These are phyloP conservation scores for Sphagnum tenellum DNA, from an alignment of 225 moss, liverwort and hornwort species.

Conservation along the genomic window DNA sequence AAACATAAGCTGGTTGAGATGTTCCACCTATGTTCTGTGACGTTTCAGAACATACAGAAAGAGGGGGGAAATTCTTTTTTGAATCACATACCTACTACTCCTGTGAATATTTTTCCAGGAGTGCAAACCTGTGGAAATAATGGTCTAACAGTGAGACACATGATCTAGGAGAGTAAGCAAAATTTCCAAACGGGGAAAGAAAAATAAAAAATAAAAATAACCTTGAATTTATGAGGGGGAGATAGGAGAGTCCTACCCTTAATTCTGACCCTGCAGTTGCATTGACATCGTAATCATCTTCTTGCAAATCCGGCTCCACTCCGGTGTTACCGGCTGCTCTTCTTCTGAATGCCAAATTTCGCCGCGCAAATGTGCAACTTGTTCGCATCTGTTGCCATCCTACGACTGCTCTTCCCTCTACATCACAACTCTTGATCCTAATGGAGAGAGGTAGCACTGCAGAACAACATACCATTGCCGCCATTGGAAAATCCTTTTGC, in stretches of 20 bases:
- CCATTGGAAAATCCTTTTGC: too few relatives aligned
- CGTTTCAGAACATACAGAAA: too few relatives aligned
- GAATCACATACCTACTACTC: neutral
- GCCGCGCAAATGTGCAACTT: too few relatives aligned
- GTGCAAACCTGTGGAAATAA: neutral
- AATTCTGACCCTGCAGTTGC: conserved; percentile 53
- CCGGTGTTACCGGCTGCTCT: conserved; percentile 23
- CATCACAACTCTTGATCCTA: too few relatives aligned
- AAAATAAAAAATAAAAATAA: neutral
- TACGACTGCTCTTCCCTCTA: too few relatives aligned
- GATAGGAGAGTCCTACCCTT: conserved; percentile 20
- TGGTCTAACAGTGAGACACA: neutral
- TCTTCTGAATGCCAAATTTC: conserved; percentile 7
- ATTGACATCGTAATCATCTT: conserved; percentile 32
- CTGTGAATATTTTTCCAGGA: too few relatives aligned
- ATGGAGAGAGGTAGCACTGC: too few relatives aligned
- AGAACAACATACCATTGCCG: too few relatives aligned
- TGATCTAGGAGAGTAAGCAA: neutral
- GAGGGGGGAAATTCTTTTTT: neutral
- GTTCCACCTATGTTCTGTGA: too few relatives aligned
- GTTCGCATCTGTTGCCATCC: too few relatives aligned
- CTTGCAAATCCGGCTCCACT: conserved; percentile 72
- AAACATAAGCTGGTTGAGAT: too few relatives aligned
- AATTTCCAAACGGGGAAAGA: neutral
- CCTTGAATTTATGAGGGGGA: too few relatives aligned